Conservation (phyloP, 768 basidiomycete genomes). For the Peribolospora baueri region DNA sequence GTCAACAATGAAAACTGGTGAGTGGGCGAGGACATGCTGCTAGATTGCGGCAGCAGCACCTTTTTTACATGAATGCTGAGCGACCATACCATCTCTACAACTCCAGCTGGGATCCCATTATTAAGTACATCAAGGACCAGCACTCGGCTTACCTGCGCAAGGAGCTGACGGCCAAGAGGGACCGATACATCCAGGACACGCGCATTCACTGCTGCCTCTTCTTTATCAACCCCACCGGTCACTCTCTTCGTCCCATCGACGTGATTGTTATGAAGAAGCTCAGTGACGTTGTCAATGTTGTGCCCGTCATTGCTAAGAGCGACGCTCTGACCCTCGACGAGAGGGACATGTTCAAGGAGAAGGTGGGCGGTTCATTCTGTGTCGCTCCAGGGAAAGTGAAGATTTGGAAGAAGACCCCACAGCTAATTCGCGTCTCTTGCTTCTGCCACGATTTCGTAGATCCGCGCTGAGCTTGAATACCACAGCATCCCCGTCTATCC, state of each 20-base stretch:
- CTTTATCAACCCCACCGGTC: slow-evolving; percentile 98
- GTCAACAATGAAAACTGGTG: slow-evolving; percentile 98
- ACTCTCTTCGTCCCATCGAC: slow-evolving; percentile 84
- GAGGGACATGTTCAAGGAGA: slow-evolving; percentile 72
- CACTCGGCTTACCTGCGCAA: slow-evolving; percentile 97
- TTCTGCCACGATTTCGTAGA: slow-evolving; percentile 26
- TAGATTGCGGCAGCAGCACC: background rate
- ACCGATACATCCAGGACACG: slow-evolving; percentile 94
- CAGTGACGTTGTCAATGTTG: slow-evolving; percentile 94
- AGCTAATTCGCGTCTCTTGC: background rate
- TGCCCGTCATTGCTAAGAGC: slow-evolving; percentile 95
- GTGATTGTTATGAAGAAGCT: slow-evolving; percentile 98
- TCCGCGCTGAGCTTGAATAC: slow-evolving; percentile 72
- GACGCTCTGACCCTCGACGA: slow-evolving; percentile 86
- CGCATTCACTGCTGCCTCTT: slow-evolving; percentile 94
- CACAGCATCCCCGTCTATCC: slow-evolving; percentile 88
- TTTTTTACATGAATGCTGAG: background rate
- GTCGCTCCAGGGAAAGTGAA: background rate
- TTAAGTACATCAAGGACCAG: slow-evolving; percentile 99
- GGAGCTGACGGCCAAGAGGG: slow-evolving; percentile 93
- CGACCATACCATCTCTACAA: background rate
- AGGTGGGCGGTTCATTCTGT: slow-evolving; percentile 27
- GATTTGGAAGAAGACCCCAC: no score
- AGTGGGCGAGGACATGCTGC: slow-evolving; percentile 13
- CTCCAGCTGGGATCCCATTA: slow-evolving; percentile 92